Evolutionary conservation across 2,329 filamentous ascomycete genomes (phyloP).

Genomic region (Graphilbum fragrans): DNA sequence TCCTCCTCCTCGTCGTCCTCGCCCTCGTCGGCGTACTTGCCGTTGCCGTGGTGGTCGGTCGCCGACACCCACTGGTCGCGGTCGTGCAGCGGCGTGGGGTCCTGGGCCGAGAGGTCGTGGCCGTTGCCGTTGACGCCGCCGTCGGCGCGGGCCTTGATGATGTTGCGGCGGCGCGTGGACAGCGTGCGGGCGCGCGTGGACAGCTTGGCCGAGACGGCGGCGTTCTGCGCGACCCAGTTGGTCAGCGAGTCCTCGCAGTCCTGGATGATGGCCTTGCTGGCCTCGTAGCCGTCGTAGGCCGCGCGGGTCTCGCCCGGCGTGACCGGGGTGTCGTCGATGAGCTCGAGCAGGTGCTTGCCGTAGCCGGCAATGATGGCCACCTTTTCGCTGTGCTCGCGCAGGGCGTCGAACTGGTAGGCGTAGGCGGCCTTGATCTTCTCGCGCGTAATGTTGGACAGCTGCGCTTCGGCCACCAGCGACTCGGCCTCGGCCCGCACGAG

Average conservation of each 20-base stretch:
- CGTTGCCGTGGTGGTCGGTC: conserved; percentile 45
- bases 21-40: conserved; percentile 53
- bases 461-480: conserved; percentile 95
- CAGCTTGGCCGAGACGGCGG: conserved; percentile 75
- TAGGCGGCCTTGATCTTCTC: conserved; percentile 99
- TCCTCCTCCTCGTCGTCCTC: conserved; percentile 47
- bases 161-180: conserved; percentile 70
- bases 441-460: conserved; percentile 97
- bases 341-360: conserved; percentile 94
- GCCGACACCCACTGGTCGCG: conserved; percentile 78
- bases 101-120: conserved; percentile 72
- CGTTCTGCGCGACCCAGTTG: conserved; percentile 91
- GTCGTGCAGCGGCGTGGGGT: conserved; percentile 58
- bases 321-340: conserved; percentile 92
- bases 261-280: conserved; percentile 97
- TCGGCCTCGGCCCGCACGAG: conserved; percentile 96
- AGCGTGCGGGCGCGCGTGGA: conserved; percentile 79
- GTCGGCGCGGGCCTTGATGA: conserved; percentile 55
- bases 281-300: conserved; percentile 96
- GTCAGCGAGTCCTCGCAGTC: conserved; percentile 96
- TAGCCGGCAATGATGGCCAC: conserved; percentile 95
- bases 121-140: conserved; percentile 60
- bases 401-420: conserved; percentile 93
- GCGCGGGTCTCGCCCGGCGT: conserved; percentile 93
- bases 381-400: conserved; percentile 97